A percentile compares a stretch with the other conserved stretches of the same genome.
phyloP scores from a whole-genome alignment of 257 asterid genomes.

The Leonotis leonurus region DNA sequence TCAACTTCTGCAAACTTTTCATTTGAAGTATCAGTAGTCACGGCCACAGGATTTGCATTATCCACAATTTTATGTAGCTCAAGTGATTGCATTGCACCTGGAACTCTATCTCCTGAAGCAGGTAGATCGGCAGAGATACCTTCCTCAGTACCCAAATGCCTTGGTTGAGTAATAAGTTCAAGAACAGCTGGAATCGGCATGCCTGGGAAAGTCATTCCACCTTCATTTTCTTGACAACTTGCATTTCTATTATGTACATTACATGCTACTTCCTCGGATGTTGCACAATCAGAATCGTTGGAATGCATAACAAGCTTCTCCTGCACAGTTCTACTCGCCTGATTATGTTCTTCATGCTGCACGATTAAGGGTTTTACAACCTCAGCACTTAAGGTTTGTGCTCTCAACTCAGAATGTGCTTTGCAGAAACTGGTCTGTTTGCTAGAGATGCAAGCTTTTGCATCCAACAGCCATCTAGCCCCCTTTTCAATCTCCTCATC shows the following conservation, averaged over 20 bases:
- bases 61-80: conserved; percentile 20
- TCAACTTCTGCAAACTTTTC: too few relatives aligned
- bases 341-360: conserved; percentile 11
- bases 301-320: neutral
- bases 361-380: neutral
- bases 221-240: neutral
- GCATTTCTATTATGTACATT: conserved; percentile 11
- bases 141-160: neutral
- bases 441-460: conserved; percentile 9
- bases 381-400: neutral
- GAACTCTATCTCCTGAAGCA: conserved; percentile 13
- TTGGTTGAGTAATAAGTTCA: conserved; percentile 23
- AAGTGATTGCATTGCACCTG: conserved; percentile 16
- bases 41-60: too few relatives aligned
- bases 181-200: neutral
- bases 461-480: conserved; percentile 27
- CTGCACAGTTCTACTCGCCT: conserved; percentile 6
- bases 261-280: conserved; percentile 14
- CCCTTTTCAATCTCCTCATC: conserved; percentile 33
- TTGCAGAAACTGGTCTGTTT: conserved; percentile 1
- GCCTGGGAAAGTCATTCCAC: neutral
- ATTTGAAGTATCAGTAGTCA: too few relatives aligned
- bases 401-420: conserved; percentile 4
- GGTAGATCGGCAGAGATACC: conserved; percentile 10
- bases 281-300: conserved; percentile 1